Evolutionary conservation across 805 yeast species (phyloP).

Genomic region (Candida jianshihensis): DNA sequence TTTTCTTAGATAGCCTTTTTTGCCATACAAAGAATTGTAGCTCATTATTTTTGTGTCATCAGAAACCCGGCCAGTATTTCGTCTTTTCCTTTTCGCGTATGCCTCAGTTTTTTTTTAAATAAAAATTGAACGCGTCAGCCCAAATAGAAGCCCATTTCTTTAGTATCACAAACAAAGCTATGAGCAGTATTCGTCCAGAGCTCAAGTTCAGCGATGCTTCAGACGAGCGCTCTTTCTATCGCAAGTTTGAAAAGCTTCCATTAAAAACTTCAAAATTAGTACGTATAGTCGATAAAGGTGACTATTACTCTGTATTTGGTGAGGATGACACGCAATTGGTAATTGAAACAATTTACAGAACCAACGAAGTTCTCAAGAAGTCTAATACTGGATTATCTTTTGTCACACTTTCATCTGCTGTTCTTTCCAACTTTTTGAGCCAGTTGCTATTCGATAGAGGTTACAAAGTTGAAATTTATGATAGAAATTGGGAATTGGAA

Average conservation of each 20-base stretch:
- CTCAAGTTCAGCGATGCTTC: slow-evolving; percentile 48
- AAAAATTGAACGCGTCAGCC: background rate
- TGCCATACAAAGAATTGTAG: too few relatives aligned
- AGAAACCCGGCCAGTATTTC: too few relatives aligned
- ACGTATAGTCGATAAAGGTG: slow-evolving; percentile 75
- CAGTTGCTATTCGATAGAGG: slow-evolving; percentile 65
- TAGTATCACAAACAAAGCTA: too few relatives aligned
- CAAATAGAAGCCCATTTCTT: too few relatives aligned
- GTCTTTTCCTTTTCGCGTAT: too few relatives aligned
- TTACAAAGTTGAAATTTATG: slow-evolving; percentile 74
- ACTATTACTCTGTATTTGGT: slow-evolving; percentile 68
- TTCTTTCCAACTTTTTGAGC: slow-evolving; percentile 57
- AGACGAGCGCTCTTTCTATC: slow-evolving; percentile 42
- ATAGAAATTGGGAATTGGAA: slow-evolving; percentile 50
- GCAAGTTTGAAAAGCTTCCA: slow-evolving; percentile 39
- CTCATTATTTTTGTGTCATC: too few relatives aligned
- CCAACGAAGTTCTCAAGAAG: slow-evolving; percentile 72
- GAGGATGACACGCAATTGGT: slow-evolving; percentile 76
- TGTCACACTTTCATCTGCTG: slow-evolving; percentile 73
- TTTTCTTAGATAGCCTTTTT: too few relatives aligned
- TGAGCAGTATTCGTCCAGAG: slow-evolving; percentile 40
- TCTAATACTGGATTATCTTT: slow-evolving; percentile 46
- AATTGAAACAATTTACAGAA: slow-evolving; percentile 79
- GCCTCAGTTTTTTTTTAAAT: too few relatives aligned
- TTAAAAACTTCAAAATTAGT: slow-evolving; percentile 44